Evolutionary conservation across 768 basidiomycete genomes (phyloP), one percentile per base, ranked within the genome.

Genomic region (Pisolithus marmoratus): DNA sequence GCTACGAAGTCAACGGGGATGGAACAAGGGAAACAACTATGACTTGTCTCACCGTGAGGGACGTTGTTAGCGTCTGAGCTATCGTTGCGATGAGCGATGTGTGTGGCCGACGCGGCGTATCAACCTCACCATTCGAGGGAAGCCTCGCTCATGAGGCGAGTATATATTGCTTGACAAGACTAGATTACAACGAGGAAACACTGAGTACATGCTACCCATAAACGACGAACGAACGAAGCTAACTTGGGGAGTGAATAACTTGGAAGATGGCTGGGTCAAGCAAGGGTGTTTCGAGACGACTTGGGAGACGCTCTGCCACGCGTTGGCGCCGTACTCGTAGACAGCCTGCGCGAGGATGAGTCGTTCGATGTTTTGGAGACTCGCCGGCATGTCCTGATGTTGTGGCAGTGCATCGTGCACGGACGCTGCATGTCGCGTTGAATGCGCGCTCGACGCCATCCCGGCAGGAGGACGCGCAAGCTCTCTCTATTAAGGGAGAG

Each of bases 311-410:
- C 75, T 66, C 34, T 74, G 61, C 93, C 93, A 94, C 4, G 76
- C 75, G 43, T 76, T 70, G 34, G 82, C 73, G 14, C 93, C 92
- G 51, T 85, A 74, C 63, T 94, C 89, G 68, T 89, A 89, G 40
- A 90, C 84, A 0, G 90, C 84, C 69, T 96, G 94, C 2, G 92
- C 82, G 46, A 95, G 78, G 26, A 96, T 70, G 46, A 96, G 84
- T 51, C 81, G 75, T 70, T 94, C 91, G 49, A 87, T 64, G 46
- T 69, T 76, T 56, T 60, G 59, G 36, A 66, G 64, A 8, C 56
- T 38, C 43, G 36, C 54, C 58, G 49, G 29, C 20, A 23, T 46
- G 17, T 44, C 27, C 14, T 49, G 51, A 41, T 14, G 34, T 4
- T 34, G 34, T 14, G 2, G 14, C 12, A 34, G 14, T 14, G 12